Percentiles rank a stretch among this genome's conserved stretches.
Evolutionary conservation across 2,329 filamentous ascomycete genomes (phyloP).

Genomic region (Trichophyton verrucosum): DNA sequence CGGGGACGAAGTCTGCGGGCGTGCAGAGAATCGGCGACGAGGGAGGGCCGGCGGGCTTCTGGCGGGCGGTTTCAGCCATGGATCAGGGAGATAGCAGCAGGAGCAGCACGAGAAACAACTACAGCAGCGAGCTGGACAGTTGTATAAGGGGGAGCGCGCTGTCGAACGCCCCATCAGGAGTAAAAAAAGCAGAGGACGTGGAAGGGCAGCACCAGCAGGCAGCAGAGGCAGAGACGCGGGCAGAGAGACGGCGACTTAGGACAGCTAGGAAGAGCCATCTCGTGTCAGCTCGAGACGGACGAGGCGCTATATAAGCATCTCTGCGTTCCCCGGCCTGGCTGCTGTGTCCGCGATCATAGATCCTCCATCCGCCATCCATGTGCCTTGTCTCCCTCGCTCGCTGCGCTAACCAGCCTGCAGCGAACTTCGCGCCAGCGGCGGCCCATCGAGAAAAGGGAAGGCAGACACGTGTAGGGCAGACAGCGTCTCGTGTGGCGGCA

Average conservation of each 20-base stretch:
- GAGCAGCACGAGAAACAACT: neutral
- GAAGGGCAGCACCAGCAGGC: neutral
- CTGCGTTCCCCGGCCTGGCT: neutral
- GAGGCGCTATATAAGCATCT: neutral
- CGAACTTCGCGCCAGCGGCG: neutral
- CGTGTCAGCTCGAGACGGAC: neutral
- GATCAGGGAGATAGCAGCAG: neutral
- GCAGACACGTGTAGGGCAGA: neutral
- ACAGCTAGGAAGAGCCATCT: neutral
- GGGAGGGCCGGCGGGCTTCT: neutral
- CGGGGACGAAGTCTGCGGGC: conserved; percentile 20
- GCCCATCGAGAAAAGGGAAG: neutral
- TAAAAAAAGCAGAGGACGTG: neutral
- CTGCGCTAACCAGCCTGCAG: neutral
- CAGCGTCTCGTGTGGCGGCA: neutral
- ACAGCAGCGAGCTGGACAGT: neutral
- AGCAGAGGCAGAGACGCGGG: neutral
- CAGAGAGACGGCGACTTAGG: neutral
- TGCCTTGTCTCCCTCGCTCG: too few relatives aligned
- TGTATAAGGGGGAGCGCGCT: neutral
- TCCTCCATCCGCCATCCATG: too few relatives aligned
- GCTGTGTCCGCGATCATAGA: too few relatives aligned
- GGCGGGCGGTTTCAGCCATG: neutral
- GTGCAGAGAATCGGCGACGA: neutral
- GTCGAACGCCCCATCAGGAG: neutral